A percentile compares a stretch with the other conserved stretches of the same genome.
phyloP scores from a whole-genome alignment of 371 early-diverging fungal species.

The Mucor velutinosus region DNA sequence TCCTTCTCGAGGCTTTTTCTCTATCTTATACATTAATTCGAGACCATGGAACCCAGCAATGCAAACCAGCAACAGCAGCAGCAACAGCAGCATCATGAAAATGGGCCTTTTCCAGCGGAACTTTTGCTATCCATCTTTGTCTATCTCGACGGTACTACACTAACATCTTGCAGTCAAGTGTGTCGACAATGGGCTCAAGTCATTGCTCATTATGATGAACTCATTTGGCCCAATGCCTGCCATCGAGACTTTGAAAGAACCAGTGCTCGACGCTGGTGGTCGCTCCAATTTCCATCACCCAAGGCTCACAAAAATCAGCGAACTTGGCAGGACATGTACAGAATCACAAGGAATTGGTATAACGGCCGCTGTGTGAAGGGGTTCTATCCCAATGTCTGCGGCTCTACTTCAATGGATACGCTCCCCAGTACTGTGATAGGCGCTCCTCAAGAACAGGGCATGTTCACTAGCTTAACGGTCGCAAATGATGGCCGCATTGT shows the following conservation, averaged over 20 bases:
- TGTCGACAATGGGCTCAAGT: slow-evolving; percentile 41
- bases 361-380: slow-evolving; percentile 40
- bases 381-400: slow-evolving; percentile 36
- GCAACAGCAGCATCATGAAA: neutral
- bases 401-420: neutral
- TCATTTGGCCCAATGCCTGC: slow-evolving; percentile 40
- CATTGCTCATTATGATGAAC: slow-evolving; percentile 40
- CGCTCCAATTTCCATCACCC: slow-evolving; percentile 35
- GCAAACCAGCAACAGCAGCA: neutral
- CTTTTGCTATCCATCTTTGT: slow-evolving; percentile 41
- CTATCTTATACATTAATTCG: slow-evolving; percentile 5
- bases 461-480: slow-evolving; percentile 46
- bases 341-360: slow-evolving; percentile 59
- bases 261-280: slow-evolving; percentile 37
- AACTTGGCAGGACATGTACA: slow-evolving; percentile 59
- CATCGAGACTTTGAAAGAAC: slow-evolving; percentile 28
- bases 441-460: slow-evolving; percentile 53
- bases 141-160: slow-evolving; percentile 37
- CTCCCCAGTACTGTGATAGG: slow-evolving; percentile 43
- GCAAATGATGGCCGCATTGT: slow-evolving; percentile 34
- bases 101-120: slow-evolving; percentile 38
- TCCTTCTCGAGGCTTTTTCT: slow-evolving; percentile 8
- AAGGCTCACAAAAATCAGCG: neutral
- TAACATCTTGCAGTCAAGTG: slow-evolving; percentile 29
- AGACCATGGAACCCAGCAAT: neutral